Evolutionary conservation across 2,329 filamentous ascomycete genomes (phyloP).

Genomic region (Aspergillus chevalieri): DNA sequence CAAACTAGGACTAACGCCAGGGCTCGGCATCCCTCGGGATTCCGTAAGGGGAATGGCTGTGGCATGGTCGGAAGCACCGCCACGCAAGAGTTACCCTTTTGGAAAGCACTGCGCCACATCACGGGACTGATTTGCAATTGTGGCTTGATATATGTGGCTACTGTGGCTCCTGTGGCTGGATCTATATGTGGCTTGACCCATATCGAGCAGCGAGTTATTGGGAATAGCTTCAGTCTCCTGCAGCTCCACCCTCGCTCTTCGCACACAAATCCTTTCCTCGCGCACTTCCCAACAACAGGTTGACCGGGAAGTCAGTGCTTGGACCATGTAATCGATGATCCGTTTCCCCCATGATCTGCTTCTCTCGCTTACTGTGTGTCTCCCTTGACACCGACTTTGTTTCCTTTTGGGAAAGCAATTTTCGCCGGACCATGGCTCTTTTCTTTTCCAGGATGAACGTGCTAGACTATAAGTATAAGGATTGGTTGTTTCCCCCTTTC

Average conservation of each 20-base stretch:
- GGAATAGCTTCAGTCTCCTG: constrained; percentile 8
- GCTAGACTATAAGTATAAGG: neutral
- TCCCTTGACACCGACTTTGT: neutral
- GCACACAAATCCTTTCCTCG: neutral
- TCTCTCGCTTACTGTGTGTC: neutral
- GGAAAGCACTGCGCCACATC: constrained; percentile 1
- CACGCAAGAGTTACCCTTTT: too few species aligned
- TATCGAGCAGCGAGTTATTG: constrained; percentile 1
- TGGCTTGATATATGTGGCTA: constrained; percentile 8
- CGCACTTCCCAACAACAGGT: neutral
- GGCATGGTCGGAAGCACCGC: too few species aligned
- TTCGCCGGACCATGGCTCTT: neutral
- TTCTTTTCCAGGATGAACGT: neutral
- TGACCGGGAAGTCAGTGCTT: neutral
- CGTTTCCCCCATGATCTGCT: neutral
- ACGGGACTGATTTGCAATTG: constrained; percentile 3
- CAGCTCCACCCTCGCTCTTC: neutral
- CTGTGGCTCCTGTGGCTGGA: constrained; percentile 6
- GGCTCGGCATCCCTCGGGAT: too few species aligned
- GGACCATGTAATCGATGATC: neutral
- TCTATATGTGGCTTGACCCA: constrained; percentile 13
- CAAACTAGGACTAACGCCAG: too few species aligned
- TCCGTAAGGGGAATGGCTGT: too few species aligned
- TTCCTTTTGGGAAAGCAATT: neutral
- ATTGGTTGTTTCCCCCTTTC: neutral